Conservation (phyloP, 306 rosid genomes). For the Quercus aquifolioides region DNA sequence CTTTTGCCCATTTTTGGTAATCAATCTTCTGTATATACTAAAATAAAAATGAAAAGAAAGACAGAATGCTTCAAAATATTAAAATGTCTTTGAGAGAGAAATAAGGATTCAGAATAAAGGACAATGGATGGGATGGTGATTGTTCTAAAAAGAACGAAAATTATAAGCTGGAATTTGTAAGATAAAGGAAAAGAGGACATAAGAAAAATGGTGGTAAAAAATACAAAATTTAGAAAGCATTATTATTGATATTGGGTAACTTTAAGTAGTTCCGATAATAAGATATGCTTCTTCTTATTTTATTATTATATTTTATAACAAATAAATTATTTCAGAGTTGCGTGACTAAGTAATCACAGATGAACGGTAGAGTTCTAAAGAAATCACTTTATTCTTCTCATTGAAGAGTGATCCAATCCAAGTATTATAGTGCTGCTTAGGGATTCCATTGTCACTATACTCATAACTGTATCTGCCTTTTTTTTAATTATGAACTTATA, state of each 20-base stretch:
- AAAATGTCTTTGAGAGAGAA: background rate
- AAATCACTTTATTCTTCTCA: background rate
- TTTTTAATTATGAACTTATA: background rate
- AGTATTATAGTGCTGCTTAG: background rate
- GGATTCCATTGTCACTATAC: background rate
- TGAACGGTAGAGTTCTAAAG: background rate
- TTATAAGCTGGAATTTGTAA: background rate
- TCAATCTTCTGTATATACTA: background rate
- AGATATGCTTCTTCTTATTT: background rate
- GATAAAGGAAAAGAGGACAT: background rate
- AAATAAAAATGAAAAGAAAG: background rate
- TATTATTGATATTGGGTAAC: background rate
- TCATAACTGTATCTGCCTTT: background rate
- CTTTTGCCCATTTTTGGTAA: no score
- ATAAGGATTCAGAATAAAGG: background rate
- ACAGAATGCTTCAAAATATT: background rate
- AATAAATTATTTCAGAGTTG: background rate
- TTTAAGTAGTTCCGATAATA: background rate
- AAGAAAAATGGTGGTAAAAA: background rate
- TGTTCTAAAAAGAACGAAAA: background rate
- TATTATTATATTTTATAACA: no score
- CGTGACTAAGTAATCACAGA: background rate
- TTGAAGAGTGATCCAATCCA: background rate
- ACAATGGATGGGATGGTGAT: background rate
- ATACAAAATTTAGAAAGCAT: background rate